Conservation (phyloP, 257 asterid species). For the Fraxinus excelsior region DNA sequence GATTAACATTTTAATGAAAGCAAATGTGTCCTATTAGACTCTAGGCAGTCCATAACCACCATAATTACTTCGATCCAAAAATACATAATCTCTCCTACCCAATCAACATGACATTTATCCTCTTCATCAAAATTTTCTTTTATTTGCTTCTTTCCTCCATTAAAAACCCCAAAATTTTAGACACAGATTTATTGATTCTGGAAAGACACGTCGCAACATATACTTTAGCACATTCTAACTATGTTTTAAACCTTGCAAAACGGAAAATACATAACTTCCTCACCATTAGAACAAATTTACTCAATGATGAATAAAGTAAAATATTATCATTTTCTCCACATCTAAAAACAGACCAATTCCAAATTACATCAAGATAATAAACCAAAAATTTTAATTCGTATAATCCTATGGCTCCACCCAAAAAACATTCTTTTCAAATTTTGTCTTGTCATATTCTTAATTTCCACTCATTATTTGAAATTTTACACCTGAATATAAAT, state of each 20-base stretch:
- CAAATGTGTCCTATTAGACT: not conserved
- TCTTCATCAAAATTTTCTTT: not conserved
- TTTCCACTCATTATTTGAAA: not conserved
- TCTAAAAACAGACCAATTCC: not conserved
- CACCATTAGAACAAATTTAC: conserved; percentile 13
- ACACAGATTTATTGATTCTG: not conserved
- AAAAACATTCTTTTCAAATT: too few relatives aligned
- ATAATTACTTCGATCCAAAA: not conserved
- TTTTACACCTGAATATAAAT: not conserved
- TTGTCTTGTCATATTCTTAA: too few relatives aligned
- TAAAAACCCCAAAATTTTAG: not conserved
- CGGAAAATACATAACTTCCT: not conserved
- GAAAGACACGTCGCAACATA: not conserved
- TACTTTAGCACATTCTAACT: not conserved
- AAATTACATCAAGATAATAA: conserved; percentile 14
- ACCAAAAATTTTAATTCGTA: not conserved
- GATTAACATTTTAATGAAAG: not conserved
- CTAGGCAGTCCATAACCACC: not conserved
- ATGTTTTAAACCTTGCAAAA: not conserved
- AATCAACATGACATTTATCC: not conserved
- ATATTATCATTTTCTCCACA: conserved; percentile 1
- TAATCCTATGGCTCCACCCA: not conserved
- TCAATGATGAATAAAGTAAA: not conserved
- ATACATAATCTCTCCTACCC: not conserved
- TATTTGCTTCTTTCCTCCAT: not conserved